Percentiles rank a stretch among this genome's conserved stretches.
phyloP scores from a whole-genome alignment of 257 asterid genomes.

The Solanum stenotomum region DNA sequence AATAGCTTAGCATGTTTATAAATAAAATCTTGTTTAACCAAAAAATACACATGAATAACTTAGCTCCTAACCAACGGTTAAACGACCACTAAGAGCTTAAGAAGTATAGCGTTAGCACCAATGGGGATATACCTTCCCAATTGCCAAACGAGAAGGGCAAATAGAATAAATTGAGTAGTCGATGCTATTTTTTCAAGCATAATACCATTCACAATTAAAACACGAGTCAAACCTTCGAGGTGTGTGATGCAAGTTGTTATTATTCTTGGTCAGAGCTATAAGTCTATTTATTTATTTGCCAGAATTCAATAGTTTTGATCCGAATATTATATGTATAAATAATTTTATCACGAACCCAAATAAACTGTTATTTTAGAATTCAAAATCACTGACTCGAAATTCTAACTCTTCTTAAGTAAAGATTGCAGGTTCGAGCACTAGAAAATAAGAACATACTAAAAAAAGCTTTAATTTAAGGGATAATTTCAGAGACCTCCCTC shows the following conservation, averaged over 20 bases:
- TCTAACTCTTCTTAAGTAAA: neutral
- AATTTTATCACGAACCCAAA: neutral
- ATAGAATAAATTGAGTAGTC: neutral
- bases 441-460: neutral
- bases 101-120: neutral
- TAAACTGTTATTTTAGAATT: neutral
- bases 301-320: neutral
- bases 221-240: neutral
- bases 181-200: neutral
- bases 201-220: neutral
- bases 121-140: neutral
- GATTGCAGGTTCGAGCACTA: neutral
- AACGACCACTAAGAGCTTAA: neutral
- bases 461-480: neutral
- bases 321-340: neutral
- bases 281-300: neutral
- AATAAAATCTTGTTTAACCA: too few relatives aligned
- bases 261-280: neutral
- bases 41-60: neutral
- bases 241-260: neutral
- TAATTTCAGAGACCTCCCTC: too few relatives aligned
- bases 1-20: too few relatives aligned
- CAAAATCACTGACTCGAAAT: neutral
- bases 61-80: neutral
- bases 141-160: neutral